phyloP scores from a whole-genome alignment of 208 protist genomes.

The Leishmania braziliensis region DNA sequence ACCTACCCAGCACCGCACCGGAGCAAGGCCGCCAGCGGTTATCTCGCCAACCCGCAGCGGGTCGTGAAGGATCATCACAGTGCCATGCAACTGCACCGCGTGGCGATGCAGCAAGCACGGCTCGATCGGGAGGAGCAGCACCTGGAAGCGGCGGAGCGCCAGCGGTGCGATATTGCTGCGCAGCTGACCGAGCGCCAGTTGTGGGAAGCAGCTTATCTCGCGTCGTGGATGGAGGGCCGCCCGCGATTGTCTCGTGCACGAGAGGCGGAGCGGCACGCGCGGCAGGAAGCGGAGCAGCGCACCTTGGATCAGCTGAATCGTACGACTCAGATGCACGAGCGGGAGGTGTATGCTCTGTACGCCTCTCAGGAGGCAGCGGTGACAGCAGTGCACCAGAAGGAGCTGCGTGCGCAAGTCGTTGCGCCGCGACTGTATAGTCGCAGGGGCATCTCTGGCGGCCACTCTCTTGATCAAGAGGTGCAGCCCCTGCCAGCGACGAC shows the following conservation, averaged over 20 bases:
- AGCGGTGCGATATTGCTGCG: conserved; percentile 15
- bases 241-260: conserved; percentile 29
- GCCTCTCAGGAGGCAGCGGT: conserved; percentile 11
- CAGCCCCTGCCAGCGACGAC: background rate
- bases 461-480: background rate
- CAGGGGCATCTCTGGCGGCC: background rate
- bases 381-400: conserved; percentile 21
- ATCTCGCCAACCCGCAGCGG: conserved; percentile 18
- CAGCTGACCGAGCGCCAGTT: conserved; percentile 20
- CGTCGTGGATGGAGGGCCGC: conserved; percentile 26
- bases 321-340: conserved; percentile 2
- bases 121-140: conserved; percentile 23
- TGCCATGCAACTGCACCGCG: conserved; percentile 18
- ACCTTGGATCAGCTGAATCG: conserved; percentile 2
- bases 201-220: conserved; percentile 11
- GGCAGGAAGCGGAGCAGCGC: conserved; percentile 8
- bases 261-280: conserved; percentile 18
- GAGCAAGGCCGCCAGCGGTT: conserved; percentile 6
- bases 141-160: conserved; percentile 31
- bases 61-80: conserved; percentile 22
- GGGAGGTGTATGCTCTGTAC: conserved; percentile 26
- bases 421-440: conserved; percentile 10
- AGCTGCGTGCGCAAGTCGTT: conserved; percentile 24
- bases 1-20: background rate
- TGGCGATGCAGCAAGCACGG: conserved; percentile 14